Percentiles rank a stretch among this genome's conserved stretches.
Conservation (phyloP, 176 grass and related monocot species). For the Oryza australiensis region DNA sequence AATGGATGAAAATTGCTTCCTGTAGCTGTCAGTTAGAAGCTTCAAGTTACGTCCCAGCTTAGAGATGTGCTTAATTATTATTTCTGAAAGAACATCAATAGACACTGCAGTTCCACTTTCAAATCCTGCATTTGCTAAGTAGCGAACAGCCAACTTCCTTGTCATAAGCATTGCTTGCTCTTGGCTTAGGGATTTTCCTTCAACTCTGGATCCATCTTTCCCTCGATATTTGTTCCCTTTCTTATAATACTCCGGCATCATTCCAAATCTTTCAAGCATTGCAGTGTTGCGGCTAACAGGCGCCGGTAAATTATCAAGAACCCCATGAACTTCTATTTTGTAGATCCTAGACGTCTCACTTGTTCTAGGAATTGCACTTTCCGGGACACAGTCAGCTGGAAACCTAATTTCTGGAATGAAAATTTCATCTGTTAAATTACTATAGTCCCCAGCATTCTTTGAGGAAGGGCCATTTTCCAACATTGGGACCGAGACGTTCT, state of each 20-base stretch:
- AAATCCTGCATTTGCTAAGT: conserved; percentile 54
- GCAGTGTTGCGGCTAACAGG: conserved; percentile 76
- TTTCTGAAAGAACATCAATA: conserved; percentile 77
- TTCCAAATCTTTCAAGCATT: conserved; percentile 99
- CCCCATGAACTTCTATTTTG: conserved; percentile 70
- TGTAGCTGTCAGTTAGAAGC: conserved; percentile 86
- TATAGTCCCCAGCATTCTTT: conserved; percentile 57
- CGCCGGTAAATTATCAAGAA: conserved; percentile 95
- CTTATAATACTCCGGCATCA: conserved; percentile 94
- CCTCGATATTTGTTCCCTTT: conserved; percentile 94
- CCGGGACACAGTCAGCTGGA: conserved; percentile 88
- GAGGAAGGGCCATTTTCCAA: conserved; percentile 61
- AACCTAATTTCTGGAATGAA: conserved; percentile 90
- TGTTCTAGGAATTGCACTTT: conserved; percentile 74
- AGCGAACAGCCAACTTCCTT: conserved; percentile 57
- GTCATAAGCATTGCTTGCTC: conserved; percentile 75
- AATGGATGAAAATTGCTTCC: conserved; percentile 85
- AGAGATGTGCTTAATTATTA: conserved; percentile 67
- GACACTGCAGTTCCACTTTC: conserved; percentile 69
- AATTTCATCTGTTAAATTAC: conserved; percentile 64
- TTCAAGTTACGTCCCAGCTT: conserved; percentile 78
- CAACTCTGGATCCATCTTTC: conserved; percentile 66
- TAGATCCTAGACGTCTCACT: conserved; percentile 45
- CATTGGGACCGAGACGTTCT: conserved; percentile 19
- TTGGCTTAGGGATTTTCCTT: conserved; percentile 66